Percentiles rank a stretch among this genome's conserved stretches.
Conservation (phyloP, 768 basidiomycete genomes). For the Amanita thiersii region DNA sequence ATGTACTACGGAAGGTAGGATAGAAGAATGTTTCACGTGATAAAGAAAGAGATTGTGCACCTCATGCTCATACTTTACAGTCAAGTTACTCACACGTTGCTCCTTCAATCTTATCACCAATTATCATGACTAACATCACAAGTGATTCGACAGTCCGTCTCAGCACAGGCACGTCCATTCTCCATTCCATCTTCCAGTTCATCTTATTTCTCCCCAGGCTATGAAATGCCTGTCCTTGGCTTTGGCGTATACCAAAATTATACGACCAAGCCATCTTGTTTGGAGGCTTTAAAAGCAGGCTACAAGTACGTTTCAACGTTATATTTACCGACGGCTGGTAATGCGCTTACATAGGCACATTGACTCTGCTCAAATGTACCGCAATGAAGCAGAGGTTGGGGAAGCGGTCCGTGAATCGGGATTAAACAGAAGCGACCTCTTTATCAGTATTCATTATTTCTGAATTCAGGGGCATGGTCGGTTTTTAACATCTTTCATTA, state of each 20-base stretch:
- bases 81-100: too few species aligned
- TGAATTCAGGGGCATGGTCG: conserved; percentile 3
- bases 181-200: neutral
- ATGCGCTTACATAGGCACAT: conserved; percentile 34
- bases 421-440: conserved; percentile 40
- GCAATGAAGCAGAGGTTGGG: conserved; percentile 44
- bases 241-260: conserved; percentile 57
- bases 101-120: too few species aligned
- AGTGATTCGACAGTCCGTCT: conserved; percentile 8
- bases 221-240: conserved; percentile 45
- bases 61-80: neutral
- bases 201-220: neutral
- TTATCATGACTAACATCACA: too few species aligned
- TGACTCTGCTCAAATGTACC: conserved; percentile 51
- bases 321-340: neutral
- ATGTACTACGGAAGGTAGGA: conserved; percentile 5
- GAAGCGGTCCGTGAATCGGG: conserved; percentile 41
- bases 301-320: conserved; percentile 34
- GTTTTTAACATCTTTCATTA: conserved; percentile 17
- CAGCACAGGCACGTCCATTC: neutral
- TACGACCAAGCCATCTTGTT: conserved; percentile 33
- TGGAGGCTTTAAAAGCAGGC: conserved; percentile 51
- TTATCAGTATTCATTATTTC: conserved; percentile 52
- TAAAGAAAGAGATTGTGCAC: neutral
- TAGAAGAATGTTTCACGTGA: neutral